Base-by-base conservation (phyloP, 2,329 filamentous ascomycete species). In the Teratosphaeria nubilosa region DNA sequence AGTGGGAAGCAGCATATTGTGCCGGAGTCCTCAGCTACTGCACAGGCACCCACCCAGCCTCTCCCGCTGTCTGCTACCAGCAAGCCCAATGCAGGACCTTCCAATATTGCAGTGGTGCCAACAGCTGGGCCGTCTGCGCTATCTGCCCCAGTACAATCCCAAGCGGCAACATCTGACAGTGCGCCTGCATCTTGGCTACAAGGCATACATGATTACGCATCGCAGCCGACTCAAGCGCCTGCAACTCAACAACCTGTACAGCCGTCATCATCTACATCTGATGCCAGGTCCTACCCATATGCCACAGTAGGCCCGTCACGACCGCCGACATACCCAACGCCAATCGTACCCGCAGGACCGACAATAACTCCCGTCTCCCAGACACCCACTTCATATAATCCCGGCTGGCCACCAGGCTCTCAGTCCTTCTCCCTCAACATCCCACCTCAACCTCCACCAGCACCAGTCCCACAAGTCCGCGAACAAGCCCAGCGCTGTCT, bases 171-270 rank as follows among this genome's bases (percentile, higher is more conserved):
- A 32, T 59, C 58, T 45, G 64, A 65, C 22, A 60, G 66, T 27
- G 58, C 65, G 31, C 52, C 68, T 61, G 51, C 65, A 69, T 68
- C 71, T 14, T 75, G 78, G 64, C 67, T 76, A 14, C 69, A 71
- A 60, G 75, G 75, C n/a, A 77, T 77, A 55, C 70, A 76, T 25
- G 73, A 76, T 52, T 76, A 75, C 59, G 74, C 75, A 31, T 64
- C 56, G 22, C 62, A 66, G 45, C 61, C 64, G 60, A 55, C 66
- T 54, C 57, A 67, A 37, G 56, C 61, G 57, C 41, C 55, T 11
- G 63, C 66, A 58, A 64, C 70, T 25, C 24, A 14, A n/a, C 34
- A 41, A 16, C 25, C 5, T 60, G 61, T 20, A 61, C 55, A 3
- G 54, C 62, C 45, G 62, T 63, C 45, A 59, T 56, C 56, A 51